These are phyloP conservation scores for Pythium aphanidermatum DNA, from an alignment of 352 stramenopile species.

Conservation along the genomic window DNA sequence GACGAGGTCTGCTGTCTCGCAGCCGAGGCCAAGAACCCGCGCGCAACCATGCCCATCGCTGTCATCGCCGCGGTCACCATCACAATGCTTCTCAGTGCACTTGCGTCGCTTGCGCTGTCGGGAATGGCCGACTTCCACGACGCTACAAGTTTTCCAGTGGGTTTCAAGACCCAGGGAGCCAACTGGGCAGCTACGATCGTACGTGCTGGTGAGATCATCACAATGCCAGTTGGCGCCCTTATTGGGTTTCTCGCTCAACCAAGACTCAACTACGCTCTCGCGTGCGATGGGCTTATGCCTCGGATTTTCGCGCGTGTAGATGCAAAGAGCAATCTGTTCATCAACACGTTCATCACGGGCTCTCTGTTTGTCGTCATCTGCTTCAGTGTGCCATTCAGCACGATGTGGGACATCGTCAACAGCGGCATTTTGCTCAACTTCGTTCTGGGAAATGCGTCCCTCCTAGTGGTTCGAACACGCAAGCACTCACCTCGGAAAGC, in stretches of 20 bases:
- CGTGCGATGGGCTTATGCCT: constrained; percentile 91
- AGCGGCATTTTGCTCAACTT: constrained; percentile 87
- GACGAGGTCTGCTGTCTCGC: constrained; percentile 95
- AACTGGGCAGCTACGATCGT: constrained; percentile 81
- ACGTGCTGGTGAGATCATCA: constrained; percentile 89
- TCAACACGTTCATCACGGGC: constrained; percentile 55
- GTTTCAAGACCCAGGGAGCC: constrained; percentile 57
- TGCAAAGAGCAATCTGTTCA: constrained; percentile 64
- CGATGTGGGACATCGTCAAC: constrained; percentile 89
- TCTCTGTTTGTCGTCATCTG: constrained; percentile 45
- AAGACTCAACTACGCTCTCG: constrained; percentile 88
- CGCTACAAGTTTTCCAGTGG: constrained; percentile 61
- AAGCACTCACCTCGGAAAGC: no score
- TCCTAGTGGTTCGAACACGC: constrained; percentile 77
- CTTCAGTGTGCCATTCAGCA: constrained; percentile 76
- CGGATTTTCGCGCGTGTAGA: constrained; percentile 74
- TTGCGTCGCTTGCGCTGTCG: constrained; percentile 90
- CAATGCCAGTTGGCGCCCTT: constrained; percentile 94
- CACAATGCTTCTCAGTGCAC: constrained; percentile 69
- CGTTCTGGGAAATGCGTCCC: constrained; percentile 85
- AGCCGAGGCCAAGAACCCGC: constrained; percentile 82
- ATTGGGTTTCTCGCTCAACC: constrained; percentile 94
- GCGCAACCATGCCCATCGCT: constrained; percentile 79
- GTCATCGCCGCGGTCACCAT: constrained; percentile 88
- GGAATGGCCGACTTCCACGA: constrained; percentile 88